These are phyloP conservation scores for Fusarium albosuccineum DNA, from an alignment of 2,329 filamentous ascomycete genomes.

Conservation along the genomic window DNA sequence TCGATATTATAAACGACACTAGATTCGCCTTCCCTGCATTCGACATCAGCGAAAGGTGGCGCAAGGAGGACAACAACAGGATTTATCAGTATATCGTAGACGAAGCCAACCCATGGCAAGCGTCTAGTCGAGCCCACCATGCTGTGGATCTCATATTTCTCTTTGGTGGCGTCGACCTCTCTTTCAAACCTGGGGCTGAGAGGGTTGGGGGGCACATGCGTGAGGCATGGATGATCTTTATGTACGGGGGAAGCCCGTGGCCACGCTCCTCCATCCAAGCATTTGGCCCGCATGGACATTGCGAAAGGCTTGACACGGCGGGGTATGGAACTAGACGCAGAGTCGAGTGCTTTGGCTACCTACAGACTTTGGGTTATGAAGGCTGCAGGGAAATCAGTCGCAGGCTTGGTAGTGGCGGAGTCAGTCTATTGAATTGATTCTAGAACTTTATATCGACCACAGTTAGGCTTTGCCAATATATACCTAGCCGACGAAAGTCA, in stretches of 20 bases:
- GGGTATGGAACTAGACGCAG: slow-evolving; percentile 40
- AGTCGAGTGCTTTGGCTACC: slow-evolving; percentile 20
- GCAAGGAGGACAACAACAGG: slow-evolving; percentile 34
- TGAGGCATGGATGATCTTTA: slow-evolving; percentile 56
- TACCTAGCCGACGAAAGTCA: too few species aligned
- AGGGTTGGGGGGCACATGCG: slow-evolving; percentile 53
- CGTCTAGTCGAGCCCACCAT: slow-evolving; percentile 60
- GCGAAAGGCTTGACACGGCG: slow-evolving; percentile 47
- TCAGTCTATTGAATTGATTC: slow-evolving; percentile 54
- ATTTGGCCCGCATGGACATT: slow-evolving; percentile 56
- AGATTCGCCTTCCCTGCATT: slow-evolving; percentile 48
- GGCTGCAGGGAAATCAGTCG: slow-evolving; percentile 48
- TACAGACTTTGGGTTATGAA: slow-evolving; percentile 47
- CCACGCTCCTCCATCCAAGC: slow-evolving; percentile 28
- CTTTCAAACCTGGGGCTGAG: slow-evolving; percentile 51
- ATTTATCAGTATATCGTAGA: slow-evolving; percentile 59
- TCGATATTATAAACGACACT: slow-evolving; percentile 55
- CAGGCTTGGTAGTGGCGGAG: slow-evolving; percentile 54
- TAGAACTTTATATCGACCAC: too few species aligned
- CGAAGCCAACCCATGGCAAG: slow-evolving; percentile 61
- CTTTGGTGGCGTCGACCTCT: slow-evolving; percentile 56
- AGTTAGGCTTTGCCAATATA: too few species aligned
- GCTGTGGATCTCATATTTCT: slow-evolving; percentile 61
- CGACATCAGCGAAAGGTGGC: slow-evolving; percentile 27
- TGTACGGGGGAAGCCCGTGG: slow-evolving; percentile 55